Conservation (phyloP, 345 rosid genomes). For the Citrus reticulata region DNA sequence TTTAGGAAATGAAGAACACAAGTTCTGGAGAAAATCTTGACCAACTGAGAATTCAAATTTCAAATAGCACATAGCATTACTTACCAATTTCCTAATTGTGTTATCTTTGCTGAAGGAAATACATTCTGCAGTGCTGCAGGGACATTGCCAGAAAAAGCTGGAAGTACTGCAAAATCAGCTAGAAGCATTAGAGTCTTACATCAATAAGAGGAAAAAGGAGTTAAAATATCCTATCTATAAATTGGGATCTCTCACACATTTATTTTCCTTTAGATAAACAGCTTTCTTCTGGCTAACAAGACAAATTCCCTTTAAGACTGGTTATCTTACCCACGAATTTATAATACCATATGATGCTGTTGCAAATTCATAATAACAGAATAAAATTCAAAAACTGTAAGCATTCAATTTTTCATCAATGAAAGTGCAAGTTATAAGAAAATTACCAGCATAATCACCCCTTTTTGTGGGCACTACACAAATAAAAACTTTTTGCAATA, state of each 20-base stretch:
- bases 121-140: conserved; percentile 50
- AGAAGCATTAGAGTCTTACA: not conserved
- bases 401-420: not conserved
- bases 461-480: too few relatives aligned
- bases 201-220: conserved; percentile 2
- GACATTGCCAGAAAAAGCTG: conserved; percentile 71
- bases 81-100: conserved; percentile 69
- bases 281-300: not conserved
- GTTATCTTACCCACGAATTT: not conserved
- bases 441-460: not conserved
- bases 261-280: not conserved
- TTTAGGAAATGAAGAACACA: not conserved
- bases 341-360: not conserved
- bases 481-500: too few relatives aligned
- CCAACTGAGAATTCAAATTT: not conserved
- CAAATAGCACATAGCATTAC: conserved; percentile 11
- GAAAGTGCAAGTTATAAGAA: not conserved
- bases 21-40: too few relatives aligned
- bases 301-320: not conserved
- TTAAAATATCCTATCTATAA: not conserved
- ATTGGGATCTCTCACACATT: not conserved
- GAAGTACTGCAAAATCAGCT: conserved; percentile 50
- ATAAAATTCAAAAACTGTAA: not conserved
- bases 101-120: conserved; percentile 67
- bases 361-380: not conserved